Percentiles rank a stretch among this genome's conserved stretches.
Evolutionary conservation across 768 basidiomycete species (phyloP).

Genomic region (Tricholoma terreum): DNA sequence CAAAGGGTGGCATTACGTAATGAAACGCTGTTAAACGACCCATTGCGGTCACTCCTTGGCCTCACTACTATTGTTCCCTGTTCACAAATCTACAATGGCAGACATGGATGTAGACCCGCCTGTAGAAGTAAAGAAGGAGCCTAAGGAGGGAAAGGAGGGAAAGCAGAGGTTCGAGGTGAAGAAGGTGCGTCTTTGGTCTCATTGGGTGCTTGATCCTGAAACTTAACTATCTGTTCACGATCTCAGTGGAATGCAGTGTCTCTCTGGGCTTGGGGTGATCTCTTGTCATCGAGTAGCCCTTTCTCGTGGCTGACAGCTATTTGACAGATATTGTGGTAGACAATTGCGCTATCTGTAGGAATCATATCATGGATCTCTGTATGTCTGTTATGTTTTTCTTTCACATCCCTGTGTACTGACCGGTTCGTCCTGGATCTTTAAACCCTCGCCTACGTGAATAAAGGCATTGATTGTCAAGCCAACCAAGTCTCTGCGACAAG

Average conservation of each 20-base stretch:
- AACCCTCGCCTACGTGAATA: slow-evolving; percentile 5
- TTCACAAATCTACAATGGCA: slow-evolving; percentile 33
- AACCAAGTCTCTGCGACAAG: slow-evolving; percentile 97
- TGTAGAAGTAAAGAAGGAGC: slow-evolving; percentile 40
- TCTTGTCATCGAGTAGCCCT: background rate
- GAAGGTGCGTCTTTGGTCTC: slow-evolving; percentile 60
- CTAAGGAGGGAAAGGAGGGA: slow-evolving; percentile 56
- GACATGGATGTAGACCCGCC: slow-evolving; percentile 67
- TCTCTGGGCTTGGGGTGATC: slow-evolving; percentile 94
- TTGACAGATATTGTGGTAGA: slow-evolving; percentile 91
- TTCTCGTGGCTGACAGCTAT: background rate
- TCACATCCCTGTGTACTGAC: background rate
- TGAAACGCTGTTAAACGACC: too few relatives aligned
- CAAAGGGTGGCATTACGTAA: too few relatives aligned
- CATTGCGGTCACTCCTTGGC: too few relatives aligned
- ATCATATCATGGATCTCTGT: slow-evolving; percentile 99
- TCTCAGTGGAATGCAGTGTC: slow-evolving; percentile 97
- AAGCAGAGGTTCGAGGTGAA: slow-evolving; percentile 97
- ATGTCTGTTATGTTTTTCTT: slow-evolving; percentile 25
- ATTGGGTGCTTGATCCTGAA: background rate
- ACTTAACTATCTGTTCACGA: slow-evolving; percentile 6
- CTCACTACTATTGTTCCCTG: background rate
- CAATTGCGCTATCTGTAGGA: slow-evolving; percentile 99
- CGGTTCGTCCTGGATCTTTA: background rate
- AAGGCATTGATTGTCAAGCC: slow-evolving; percentile 99